Conservation (phyloP, 2,329 filamentous ascomycete species). For the Pezicula neosporulosa region DNA sequence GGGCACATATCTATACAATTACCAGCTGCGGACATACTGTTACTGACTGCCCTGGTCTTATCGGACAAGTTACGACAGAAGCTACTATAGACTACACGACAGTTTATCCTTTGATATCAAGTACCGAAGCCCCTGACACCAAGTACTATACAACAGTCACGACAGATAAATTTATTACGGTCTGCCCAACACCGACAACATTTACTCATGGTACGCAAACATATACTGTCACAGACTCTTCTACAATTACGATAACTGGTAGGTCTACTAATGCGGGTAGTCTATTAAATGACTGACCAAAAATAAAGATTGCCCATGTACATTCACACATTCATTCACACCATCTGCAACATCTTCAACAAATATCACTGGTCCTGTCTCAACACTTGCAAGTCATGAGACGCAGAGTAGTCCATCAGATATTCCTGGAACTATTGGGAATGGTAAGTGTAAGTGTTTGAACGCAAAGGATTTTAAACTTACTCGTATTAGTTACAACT, state of each 20-base stretch:
- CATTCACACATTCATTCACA: too few species aligned
- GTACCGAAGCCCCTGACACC: not conserved
- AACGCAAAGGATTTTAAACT: too few species aligned
- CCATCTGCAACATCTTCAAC: too few species aligned
- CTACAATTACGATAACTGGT: conserved; percentile 1
- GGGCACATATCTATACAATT: not conserved
- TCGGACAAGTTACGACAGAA: not conserved
- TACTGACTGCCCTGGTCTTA: not conserved
- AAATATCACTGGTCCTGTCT: too few species aligned
- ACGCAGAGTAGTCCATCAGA: too few species aligned
- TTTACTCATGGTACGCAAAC: not conserved
- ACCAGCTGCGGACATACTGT: not conserved
- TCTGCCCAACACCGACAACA: not conserved
- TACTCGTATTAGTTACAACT: too few species aligned
- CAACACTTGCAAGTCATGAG: too few species aligned
- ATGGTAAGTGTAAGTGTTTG: too few species aligned
- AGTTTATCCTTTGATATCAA: not conserved
- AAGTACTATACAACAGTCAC: not conserved
- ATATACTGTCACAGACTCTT: conserved; percentile 1
- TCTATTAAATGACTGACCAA: too few species aligned
- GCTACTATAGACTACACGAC: not conserved
- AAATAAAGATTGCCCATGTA: too few species aligned
- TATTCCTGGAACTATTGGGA: too few species aligned
- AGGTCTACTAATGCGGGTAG: not conserved
- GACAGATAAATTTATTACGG: not conserved